Conservation (phyloP, 208 protist genomes). For the Herpetomonas muscarum region DNA sequence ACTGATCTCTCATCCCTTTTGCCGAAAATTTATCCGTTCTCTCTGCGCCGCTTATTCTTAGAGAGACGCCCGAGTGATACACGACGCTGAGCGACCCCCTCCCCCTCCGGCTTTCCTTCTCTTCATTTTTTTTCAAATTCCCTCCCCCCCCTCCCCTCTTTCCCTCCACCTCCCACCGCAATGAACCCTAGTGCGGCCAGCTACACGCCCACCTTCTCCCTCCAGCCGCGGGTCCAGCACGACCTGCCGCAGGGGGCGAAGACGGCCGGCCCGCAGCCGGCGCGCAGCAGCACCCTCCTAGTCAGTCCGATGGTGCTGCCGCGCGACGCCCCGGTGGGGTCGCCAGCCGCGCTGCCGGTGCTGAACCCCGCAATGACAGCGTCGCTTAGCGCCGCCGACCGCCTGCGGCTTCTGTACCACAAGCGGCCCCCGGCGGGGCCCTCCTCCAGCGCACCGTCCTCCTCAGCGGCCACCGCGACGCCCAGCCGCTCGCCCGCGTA, state of each 20-base stretch:
- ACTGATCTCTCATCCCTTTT: too few relatives aligned
- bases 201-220: slow-evolving; percentile 33
- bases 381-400: slow-evolving; percentile 26
- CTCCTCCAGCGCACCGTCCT: neutral
- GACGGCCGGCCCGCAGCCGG: neutral
- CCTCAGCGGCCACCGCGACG: neutral
- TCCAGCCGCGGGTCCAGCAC: neutral
- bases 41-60: too few relatives aligned
- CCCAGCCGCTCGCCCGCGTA: too few relatives aligned
- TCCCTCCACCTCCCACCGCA: neutral
- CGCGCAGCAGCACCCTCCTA: neutral
- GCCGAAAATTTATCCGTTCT: too few relatives aligned
- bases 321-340: neutral
- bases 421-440: neutral
- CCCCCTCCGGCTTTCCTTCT: too few relatives aligned
- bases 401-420: slow-evolving; percentile 15
- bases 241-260: neutral
- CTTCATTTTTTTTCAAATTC: slow-evolving; percentile 2
- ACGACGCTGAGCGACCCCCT: too few relatives aligned
- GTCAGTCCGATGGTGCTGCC: slow-evolving; percentile 1
- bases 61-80: too few relatives aligned
- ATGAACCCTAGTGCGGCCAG: slow-evolving; percentile 35
- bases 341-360: neutral
- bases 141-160: neutral
- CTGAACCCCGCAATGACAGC: neutral